Evolutionary conservation across 2,329 filamentous ascomycete genomes (phyloP).

Genomic region (Mollisiaceae sp.): DNA sequence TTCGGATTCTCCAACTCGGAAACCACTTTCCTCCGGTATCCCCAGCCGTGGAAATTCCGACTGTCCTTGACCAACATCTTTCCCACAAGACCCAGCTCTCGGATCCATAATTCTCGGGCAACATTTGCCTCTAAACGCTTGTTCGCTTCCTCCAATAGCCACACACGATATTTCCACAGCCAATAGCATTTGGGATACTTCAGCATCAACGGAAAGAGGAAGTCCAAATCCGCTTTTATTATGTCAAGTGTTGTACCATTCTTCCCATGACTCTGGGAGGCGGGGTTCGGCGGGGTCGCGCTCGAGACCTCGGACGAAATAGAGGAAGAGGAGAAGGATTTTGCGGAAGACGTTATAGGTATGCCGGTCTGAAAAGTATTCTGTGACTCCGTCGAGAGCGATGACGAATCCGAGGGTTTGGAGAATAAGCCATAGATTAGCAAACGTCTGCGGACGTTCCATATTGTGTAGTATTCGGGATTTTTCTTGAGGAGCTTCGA

Average conservation of each 20-base stretch:
- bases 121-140: constrained; percentile 59
- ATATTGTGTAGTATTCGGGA: constrained; percentile 89
- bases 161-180: constrained; percentile 97
- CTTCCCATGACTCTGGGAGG: constrained; percentile 55
- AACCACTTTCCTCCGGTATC: constrained; percentile 82
- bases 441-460: constrained; percentile 83
- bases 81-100: constrained; percentile 79
- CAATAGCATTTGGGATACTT: constrained; percentile 97
- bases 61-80: constrained; percentile 89
- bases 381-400: constrained; percentile 59
- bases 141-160: constrained; percentile 78
- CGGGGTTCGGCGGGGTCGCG: constrained; percentile 54
- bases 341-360: constrained; percentile 68
- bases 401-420: constrained; percentile 56
- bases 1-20: constrained; percentile 68
- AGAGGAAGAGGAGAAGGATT: constrained; percentile 60
- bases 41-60: constrained; percentile 97
- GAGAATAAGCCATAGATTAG: constrained; percentile 63
- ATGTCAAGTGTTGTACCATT: constrained; percentile 58
- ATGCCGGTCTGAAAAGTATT: constrained; percentile 58
- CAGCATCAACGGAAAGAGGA: constrained; percentile 82
- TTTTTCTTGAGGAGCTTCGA: constrained; percentile 77
- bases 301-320: constrained; percentile 58
- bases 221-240: constrained; percentile 76
- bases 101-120: constrained; percentile 76